phyloP scores from a whole-genome alignment of 78 protist species.

The Mantamonas sphyraenae region DNA sequence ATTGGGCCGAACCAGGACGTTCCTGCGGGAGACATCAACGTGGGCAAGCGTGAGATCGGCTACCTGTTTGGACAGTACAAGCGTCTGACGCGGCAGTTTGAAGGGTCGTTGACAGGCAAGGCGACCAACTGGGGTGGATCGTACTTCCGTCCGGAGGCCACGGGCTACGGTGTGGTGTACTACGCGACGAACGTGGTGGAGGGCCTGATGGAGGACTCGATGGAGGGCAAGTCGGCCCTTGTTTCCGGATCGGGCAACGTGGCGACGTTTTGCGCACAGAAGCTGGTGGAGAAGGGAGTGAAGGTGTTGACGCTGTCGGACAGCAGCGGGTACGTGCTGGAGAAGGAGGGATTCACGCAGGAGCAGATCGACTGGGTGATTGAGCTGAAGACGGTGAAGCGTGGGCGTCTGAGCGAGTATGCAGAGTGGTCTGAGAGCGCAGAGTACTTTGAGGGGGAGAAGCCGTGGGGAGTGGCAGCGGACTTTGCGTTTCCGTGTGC shows the following conservation, averaged over 20 bases:
- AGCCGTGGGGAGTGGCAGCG: conserved; percentile 32
- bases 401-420: conserved; percentile 26
- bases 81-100: conserved; percentile 7
- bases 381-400: conserved; percentile 23
- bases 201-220: not conserved
- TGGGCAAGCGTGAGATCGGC: conserved; percentile 68
- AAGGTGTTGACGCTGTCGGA: conserved; percentile 46
- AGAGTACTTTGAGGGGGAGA: conserved; percentile 17
- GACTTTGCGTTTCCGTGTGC: conserved; percentile 66
- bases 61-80: conserved; percentile 55
- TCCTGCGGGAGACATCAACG: conserved; percentile 79
- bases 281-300: conserved; percentile 35
- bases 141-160: conserved; percentile 68
- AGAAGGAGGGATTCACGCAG: conserved; percentile 27
- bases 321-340: conserved; percentile 22
- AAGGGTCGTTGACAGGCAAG: conserved; percentile 63
- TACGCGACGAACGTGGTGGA: conserved; percentile 16
- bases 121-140: conserved; percentile 54
- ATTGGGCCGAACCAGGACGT: conserved; percentile 60
- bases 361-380: conserved; percentile 23
- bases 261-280: conserved; percentile 32
- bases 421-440: not conserved
- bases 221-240: conserved; percentile 21
- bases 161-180: conserved; percentile 70
- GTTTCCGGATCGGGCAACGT: conserved; percentile 69